phyloP scores from a whole-genome alignment of 257 asterid species.

The Solanum tarijense region DNA sequence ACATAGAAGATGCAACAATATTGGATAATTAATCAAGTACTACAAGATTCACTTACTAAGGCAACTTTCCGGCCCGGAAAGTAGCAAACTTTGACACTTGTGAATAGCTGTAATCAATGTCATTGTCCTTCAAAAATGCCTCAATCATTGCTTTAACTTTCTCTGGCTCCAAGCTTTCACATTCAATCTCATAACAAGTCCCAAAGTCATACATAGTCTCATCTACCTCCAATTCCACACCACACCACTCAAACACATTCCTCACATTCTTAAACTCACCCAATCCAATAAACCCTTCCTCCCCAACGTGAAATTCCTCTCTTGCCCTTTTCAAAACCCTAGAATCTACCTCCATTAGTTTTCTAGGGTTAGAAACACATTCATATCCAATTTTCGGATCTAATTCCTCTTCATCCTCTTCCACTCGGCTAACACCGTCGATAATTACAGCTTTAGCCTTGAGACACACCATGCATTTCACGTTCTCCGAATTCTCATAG shows the following conservation, averaged over 20 bases:
- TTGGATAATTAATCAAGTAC: neutral
- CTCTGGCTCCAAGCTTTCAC: constrained; percentile 88
- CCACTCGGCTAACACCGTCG: constrained; percentile 81
- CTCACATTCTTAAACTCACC: constrained; percentile 80
- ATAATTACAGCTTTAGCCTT: constrained; percentile 72
- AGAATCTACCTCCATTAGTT: constrained; percentile 29
- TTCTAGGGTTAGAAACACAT: constrained; percentile 44
- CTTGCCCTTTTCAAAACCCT: constrained; percentile 71
- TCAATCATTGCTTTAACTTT: constrained; percentile 58
- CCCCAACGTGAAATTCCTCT: constrained; percentile 58
- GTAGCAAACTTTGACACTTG: constrained; percentile 70
- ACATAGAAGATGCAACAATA: neutral
- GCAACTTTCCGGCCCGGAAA: constrained; percentile 73
- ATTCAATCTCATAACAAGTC: constrained; percentile 78
- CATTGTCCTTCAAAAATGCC: constrained; percentile 61
- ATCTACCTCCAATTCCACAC: constrained; percentile 74
- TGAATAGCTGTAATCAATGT: constrained; percentile 54
- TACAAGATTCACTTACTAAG: constrained; percentile 28
- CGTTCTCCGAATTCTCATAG: constrained; percentile 43
- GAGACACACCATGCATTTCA: constrained; percentile 60
- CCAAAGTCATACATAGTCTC: constrained; percentile 79
- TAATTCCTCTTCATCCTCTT: constrained; percentile 85
- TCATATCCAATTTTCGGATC: constrained; percentile 45
- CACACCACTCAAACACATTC: constrained; percentile 77
- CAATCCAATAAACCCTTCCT: constrained; percentile 49